A percentile compares a stretch with the other conserved stretches of the same genome.
phyloP scores from a whole-genome alignment of 2,329 filamentous ascomycete genomes.

The Fusarium humuli region DNA sequence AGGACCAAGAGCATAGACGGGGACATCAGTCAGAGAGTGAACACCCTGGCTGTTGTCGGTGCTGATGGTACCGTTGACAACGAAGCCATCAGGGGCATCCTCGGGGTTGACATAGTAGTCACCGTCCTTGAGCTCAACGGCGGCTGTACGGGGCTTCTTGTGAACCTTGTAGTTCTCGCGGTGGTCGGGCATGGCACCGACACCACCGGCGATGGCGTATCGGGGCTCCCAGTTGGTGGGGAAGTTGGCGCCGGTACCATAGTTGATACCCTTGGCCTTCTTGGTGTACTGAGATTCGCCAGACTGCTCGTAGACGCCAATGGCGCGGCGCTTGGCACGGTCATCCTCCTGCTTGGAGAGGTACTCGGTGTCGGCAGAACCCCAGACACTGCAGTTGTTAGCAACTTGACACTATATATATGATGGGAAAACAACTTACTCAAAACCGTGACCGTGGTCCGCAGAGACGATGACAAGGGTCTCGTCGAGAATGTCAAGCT shows the following conservation, averaged over 20 bases:
- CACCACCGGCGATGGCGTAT: conserved; percentile 80
- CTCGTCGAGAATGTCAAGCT: conserved; percentile 74
- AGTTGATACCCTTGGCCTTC: conserved; percentile 68
- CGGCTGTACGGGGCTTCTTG: conserved; percentile 71
- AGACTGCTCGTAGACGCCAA: conserved; percentile 79
- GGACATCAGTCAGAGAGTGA: conserved; percentile 81
- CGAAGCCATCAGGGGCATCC: conserved; percentile 74
- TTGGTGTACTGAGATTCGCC: conserved; percentile 81
- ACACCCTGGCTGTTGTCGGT: conserved; percentile 74
- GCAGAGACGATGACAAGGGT: conserved; percentile 85
- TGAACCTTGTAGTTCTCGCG: conserved; percentile 81
- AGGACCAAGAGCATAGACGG: conserved; percentile 81
- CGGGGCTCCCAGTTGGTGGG: conserved; percentile 87
- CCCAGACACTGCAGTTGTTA: conserved; percentile 67
- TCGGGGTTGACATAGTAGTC: conserved; percentile 76
- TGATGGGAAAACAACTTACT: conserved; percentile 49
- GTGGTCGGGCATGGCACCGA: conserved; percentile 78
- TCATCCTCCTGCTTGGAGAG: conserved; percentile 72
- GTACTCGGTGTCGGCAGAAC: conserved; percentile 83
- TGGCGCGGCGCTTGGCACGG: conserved; percentile 78
- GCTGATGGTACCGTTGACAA: conserved; percentile 81
- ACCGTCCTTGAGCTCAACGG: conserved; percentile 65
- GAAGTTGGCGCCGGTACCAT: conserved; percentile 80
- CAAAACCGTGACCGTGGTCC: conserved; percentile 92
- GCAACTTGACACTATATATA: not conserved